A percentile compares a stretch with the other conserved stretches of the same genome.
Conservation (phyloP, 2,329 filamentous ascomycete genomes). For the Didymella exigua region DNA sequence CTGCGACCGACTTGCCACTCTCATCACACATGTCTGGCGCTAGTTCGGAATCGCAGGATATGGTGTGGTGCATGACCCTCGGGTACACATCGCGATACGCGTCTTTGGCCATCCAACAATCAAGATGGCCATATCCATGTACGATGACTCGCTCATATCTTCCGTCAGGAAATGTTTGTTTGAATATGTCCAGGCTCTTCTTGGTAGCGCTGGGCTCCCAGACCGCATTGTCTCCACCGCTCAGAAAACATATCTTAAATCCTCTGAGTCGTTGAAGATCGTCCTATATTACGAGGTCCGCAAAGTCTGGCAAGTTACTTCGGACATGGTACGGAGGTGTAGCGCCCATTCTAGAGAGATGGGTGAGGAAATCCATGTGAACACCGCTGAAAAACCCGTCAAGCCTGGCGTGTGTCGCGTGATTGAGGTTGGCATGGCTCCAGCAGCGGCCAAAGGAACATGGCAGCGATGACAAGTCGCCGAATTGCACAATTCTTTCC, state of each 20-base stretch:
- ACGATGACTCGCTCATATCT: constrained; percentile 60
- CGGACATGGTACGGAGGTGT: constrained; percentile 11
- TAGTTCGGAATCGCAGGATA: constrained; percentile 8
- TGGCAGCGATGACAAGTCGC: constrained; percentile 65
- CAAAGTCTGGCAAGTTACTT: constrained; percentile 8
- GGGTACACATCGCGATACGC: constrained; percentile 66
- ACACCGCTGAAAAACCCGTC: constrained; percentile 64
- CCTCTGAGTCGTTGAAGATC: constrained; percentile 17
- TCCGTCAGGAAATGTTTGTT: constrained; percentile 57
- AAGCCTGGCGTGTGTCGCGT: constrained; percentile 60
- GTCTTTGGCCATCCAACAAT: constrained; percentile 67
- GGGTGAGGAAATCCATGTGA: constrained; percentile 62
- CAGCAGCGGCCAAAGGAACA: constrained; percentile 65
- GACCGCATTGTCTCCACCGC: constrained; percentile 55
- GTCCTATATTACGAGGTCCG: constrained; percentile 9
- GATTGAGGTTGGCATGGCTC: constrained; percentile 69
- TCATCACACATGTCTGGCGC: not conserved
- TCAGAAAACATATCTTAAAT: constrained; percentile 21
- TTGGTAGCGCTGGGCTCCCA: constrained; percentile 61
- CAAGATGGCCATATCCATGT: constrained; percentile 64
- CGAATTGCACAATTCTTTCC: constrained; percentile 65
- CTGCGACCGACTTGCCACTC: not conserved
- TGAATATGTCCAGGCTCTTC: constrained; percentile 60
- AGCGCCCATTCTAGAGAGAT: constrained; percentile 63
- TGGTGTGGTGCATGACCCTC: constrained; percentile 45